phyloP scores from a whole-genome alignment of 176 grass and related monocot genomes.

The Cymbopogon citratus region DNA sequence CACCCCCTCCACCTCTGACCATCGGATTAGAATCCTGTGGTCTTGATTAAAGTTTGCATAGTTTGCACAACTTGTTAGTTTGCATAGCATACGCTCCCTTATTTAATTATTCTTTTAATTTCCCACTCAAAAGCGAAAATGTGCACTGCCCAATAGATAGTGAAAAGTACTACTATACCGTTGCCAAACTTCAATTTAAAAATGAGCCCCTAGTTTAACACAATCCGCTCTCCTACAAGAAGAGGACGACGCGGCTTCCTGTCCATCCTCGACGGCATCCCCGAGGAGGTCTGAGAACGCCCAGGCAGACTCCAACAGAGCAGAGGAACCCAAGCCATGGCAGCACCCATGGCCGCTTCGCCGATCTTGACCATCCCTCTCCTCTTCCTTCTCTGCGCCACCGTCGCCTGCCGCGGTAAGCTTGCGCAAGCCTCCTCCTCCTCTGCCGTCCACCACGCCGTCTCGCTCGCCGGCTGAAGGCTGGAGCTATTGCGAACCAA shows the following conservation, averaged over 20 bases:
- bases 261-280: background rate
- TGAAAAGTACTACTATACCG: background rate
- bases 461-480: background rate
- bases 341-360: constrained; percentile 10
- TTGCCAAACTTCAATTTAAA: constrained; percentile 13
- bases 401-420: constrained; percentile 24
- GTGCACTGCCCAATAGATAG: background rate
- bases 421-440: background rate
- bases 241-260: background rate
- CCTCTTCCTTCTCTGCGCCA: constrained; percentile 19
- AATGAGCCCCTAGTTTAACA: background rate
- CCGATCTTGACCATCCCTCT: background rate
- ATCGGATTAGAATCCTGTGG: no score
- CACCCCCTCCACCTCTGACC: no score
- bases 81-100: no score
- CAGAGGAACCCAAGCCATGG: background rate
- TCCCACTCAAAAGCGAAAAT: background rate
- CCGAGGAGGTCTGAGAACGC: background rate
- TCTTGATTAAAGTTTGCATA: no score
- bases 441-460: background rate
- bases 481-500: background rate
- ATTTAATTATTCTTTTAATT: background rate
- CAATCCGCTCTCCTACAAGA: background rate
- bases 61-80: no score
- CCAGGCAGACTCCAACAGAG: background rate